These are phyloP conservation scores for Sphaerulina vaccinii DNA, from an alignment of 2,329 filamentous ascomycete genomes.

Conservation along the genomic window DNA sequence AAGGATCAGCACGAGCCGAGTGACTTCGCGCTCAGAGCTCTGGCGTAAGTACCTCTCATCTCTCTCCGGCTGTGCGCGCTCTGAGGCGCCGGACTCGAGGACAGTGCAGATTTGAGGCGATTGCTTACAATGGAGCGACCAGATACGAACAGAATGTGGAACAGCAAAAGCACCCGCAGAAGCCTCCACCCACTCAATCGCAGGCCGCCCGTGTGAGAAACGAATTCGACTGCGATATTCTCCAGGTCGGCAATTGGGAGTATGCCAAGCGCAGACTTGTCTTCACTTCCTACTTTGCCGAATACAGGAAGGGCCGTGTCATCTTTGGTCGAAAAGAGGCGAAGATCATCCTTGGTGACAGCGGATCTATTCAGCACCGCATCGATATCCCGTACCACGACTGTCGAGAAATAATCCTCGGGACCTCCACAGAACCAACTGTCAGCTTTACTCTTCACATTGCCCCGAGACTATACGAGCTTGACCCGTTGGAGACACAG, in stretches of 20 bases:
- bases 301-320: constrained; percentile 44
- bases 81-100: too few relatives aligned
- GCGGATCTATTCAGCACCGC: constrained; percentile 29
- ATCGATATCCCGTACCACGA: constrained; percentile 47
- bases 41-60: constrained; percentile 19
- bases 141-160: neutral
- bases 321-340: constrained; percentile 34
- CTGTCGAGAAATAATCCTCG: constrained; percentile 41
- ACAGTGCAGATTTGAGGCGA: too few relatives aligned
- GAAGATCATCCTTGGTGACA: constrained; percentile 29
- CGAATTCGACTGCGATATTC: constrained; percentile 36
- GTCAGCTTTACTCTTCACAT: constrained; percentile 41
- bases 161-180: constrained; percentile 20
- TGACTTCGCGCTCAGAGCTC: constrained; percentile 28
- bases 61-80: too few relatives aligned
- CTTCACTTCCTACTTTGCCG: constrained; percentile 44
- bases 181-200: constrained; percentile 1
- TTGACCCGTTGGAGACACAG: constrained; percentile 8
- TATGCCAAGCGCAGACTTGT: constrained; percentile 38
- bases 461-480: constrained; percentile 43
- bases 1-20: constrained; percentile 17
- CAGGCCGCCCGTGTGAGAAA: constrained; percentile 21
- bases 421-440: constrained; percentile 32
- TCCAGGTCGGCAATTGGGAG: constrained; percentile 48
- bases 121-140: neutral